Evolutionary conservation across 2,329 filamentous ascomycete genomes (phyloP), one percentile per base, ranked within the genome.

Genomic region (Scortechinia acanthostroma): DNA sequence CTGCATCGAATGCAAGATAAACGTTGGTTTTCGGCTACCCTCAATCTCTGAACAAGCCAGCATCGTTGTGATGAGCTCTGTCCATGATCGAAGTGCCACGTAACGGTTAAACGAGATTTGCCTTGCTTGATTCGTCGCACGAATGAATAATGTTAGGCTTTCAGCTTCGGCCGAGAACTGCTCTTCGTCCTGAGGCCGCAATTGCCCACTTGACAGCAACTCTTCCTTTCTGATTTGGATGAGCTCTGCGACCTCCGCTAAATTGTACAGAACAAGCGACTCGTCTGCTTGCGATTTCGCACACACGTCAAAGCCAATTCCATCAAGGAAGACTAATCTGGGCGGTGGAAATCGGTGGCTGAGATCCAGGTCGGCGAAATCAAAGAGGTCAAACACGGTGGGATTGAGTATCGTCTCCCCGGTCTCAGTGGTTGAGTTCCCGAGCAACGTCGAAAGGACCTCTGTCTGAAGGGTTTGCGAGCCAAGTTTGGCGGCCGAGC

Each of bases 371-470:
- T 83, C 77, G 30, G 76, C 71, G 54, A 84, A 83, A 57, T 83
- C 80, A 52, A 83, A 79, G 3, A 84, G 61, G 46, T 82, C 77
- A 50, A 83, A 82, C 2, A 84, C 65, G 15, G 73, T 76, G 1
- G 70, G 64, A 47, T 74, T 77, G 3, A 61, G 58, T 13, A 71
- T 51, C 5, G 70, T 58, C 45, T 75, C 68, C 22, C 75, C 74
- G 5, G 63, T 55, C 19, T 70, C 60, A 35, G 68, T 59, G 2
- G 70, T 70, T 2, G 69, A 68, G 17, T 10, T 40, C 15, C 80
- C 80, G 16, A 80, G 65, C n/a, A 83, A 59, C 1, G 73, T 68
- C 2, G 72, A 73, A 21, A 80, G 61, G 17, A 64, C 59, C n/a
- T 64, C 57, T 40, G 58, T 54, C 46, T 68, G 64, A 33, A 69